Evolutionary conservation across 257 asterid species (phyloP), one percentile per base, ranked within the genome.

Genomic region (Solanum chiquidenum): DNA sequence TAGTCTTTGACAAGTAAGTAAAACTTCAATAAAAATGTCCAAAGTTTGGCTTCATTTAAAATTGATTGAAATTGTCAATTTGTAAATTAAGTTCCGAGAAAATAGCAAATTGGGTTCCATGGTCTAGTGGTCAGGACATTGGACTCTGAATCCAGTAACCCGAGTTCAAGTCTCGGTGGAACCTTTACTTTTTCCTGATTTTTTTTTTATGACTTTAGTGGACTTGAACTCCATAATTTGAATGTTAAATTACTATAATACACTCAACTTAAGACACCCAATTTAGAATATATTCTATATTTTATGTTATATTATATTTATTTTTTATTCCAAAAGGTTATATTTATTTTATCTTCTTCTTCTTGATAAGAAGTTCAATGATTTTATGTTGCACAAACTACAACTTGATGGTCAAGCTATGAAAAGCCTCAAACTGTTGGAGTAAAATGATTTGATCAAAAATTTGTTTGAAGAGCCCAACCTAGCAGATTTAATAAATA

Each of bases 101-200:
- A 0, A 0, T 1, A 13, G 0, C 6, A 14, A 4, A 7, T 0
- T 4, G 0, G 88, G 84, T 46, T 86, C 88, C 89, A 91, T 89
- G 91, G 93, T 89, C 92, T 91, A 88, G 89, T 79, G 91, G 91
- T 91, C 27, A 89, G 92, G 91, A 91, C 91, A 91, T 85, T 91
- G 91, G 93, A 91, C 93, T 91, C 91, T 91, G 93, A 91, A 91
- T 89, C 93, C 90, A 91, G 90, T 91, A 91, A 83, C 93, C 92
- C 88, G 92, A 91, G 91, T 88, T 90, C 92, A 91, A 90, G n/a
- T 87, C 87, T 87, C 87, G 86, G 89, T 87, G 83, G 89, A 69
- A 87, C 89, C 89, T 87, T 12, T 18, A 3, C 0, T 1, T 16
- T 4, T 79, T 42, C 2, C 2, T 3, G 14, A 7, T 21, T 58